A percentile compares a stretch with the other conserved stretches of the same genome.
These are phyloP conservation scores for Hypoxylon fuscum DNA, from an alignment of 495 filamentous ascomycete genomes.

Conservation along the genomic window DNA sequence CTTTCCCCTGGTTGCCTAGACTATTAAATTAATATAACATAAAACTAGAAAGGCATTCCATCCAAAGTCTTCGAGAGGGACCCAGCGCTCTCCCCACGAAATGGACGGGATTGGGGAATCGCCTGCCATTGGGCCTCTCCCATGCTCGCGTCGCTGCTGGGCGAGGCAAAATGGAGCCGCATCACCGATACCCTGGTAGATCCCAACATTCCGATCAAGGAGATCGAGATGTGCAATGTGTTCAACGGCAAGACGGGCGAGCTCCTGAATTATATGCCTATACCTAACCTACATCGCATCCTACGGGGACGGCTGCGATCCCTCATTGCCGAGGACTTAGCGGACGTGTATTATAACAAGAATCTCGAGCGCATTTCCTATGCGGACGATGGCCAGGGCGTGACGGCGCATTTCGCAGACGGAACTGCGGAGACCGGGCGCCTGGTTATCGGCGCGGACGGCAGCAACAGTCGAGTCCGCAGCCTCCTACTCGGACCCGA, in stretches of 20 bases:
- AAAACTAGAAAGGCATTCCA: slow-evolving; percentile 56
- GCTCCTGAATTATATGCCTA: slow-evolving; percentile 45
- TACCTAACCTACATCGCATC: slow-evolving; percentile 56
- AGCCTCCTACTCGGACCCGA: slow-evolving; percentile 52
- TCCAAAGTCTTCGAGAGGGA: slow-evolving; percentile 61
- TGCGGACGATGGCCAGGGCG: slow-evolving; percentile 59
- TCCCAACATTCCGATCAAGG: slow-evolving; percentile 47
- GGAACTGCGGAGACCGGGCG: slow-evolving; percentile 60
- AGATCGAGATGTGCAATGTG: slow-evolving; percentile 50
- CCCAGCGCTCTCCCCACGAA: slow-evolving; percentile 45
- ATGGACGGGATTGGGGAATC: slow-evolving; percentile 64
- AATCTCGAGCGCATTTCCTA: slow-evolving; percentile 36
- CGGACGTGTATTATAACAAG: slow-evolving; percentile 46
- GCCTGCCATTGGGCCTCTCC: slow-evolving; percentile 63
- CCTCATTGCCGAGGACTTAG: slow-evolving; percentile 36
- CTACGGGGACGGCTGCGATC: slow-evolving; percentile 50
- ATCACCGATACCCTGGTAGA: slow-evolving; percentile 50
- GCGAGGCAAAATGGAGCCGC: slow-evolving; percentile 48
- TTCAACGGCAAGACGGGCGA: slow-evolving; percentile 61
- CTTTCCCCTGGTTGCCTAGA: background rate
- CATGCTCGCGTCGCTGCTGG: slow-evolving; percentile 42
- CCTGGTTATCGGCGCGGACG: slow-evolving; percentile 59
- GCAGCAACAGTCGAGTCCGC: slow-evolving; percentile 53
- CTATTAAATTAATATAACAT: background rate
- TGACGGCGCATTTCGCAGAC: slow-evolving; percentile 75